These are phyloP conservation scores for Pseudogymnoascus sp. DNA, from an alignment of 2,329 filamentous ascomycete species.

Conservation along the genomic window DNA sequence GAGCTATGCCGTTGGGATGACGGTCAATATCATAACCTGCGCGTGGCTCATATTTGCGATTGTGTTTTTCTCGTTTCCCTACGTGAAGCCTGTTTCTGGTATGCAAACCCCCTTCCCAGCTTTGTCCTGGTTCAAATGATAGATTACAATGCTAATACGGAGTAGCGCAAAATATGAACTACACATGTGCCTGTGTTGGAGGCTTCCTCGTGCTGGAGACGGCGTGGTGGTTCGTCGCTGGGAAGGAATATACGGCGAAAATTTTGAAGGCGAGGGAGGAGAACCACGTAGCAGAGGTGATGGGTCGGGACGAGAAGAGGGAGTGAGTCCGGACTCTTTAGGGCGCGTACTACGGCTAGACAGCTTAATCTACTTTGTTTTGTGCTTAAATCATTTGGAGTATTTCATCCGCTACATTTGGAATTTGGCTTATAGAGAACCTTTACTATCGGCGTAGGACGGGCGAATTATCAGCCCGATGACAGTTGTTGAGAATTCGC, in stretches of 20 bases:
- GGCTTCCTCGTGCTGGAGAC: constrained; percentile 34
- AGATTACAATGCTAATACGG: neutral
- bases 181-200: constrained; percentile 42
- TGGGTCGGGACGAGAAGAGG: neutral
- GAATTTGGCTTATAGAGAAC: neutral
- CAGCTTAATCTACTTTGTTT: neutral
- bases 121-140: neutral
- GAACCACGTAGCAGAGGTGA: constrained; percentile 8
- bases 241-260: constrained; percentile 32
- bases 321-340: neutral
- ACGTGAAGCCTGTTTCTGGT: constrained; percentile 32
- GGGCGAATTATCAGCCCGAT: neutral
- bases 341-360: neutral
- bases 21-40: constrained; percentile 33
- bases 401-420: neutral
- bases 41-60: constrained; percentile 37
- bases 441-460: neutral
- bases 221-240: constrained; percentile 39
- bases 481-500: neutral
- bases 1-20: constrained; percentile 27
- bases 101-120: neutral
- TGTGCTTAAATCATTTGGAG: neutral
- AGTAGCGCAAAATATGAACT: constrained; percentile 39
- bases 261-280: constrained; percentile 33
- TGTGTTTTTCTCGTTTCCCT: constrained; percentile 41